Evolutionary conservation across 192 early-diverging fungal genomes (phyloP).

Genomic region (Dimargaris cristalligena): DNA sequence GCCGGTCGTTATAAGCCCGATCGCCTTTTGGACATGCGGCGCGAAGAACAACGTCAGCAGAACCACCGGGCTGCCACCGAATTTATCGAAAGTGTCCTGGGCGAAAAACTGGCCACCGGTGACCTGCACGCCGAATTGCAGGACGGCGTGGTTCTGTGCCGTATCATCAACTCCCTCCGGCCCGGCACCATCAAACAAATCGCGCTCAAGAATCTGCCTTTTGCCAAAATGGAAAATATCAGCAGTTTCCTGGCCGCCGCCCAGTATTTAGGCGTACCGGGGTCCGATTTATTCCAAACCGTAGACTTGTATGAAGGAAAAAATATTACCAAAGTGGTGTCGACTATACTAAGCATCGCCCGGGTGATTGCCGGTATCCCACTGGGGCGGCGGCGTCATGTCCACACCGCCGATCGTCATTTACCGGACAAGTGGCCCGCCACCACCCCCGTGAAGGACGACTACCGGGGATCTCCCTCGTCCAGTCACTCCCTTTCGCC

Average conservation of each 20-base stretch:
- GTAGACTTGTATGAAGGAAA: conserved; percentile 67
- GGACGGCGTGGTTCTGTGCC: conserved; percentile 65
- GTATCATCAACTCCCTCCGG: conserved; percentile 56
- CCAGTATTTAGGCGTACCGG: conserved; percentile 50
- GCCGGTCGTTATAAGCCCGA: conserved; percentile 28
- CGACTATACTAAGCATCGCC: conserved; percentile 54
- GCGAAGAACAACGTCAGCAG: conserved; percentile 38
- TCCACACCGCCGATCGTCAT: neutral
- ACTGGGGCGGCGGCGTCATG: conserved; percentile 12
- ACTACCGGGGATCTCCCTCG: neutral
- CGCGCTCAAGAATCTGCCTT: conserved; percentile 49
- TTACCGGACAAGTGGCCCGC: conserved; percentile 9
- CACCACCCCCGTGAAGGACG: neutral
- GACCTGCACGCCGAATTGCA: conserved; percentile 43
- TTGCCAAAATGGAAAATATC: conserved; percentile 76
- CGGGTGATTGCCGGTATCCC: conserved; percentile 32
- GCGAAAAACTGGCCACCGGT: conserved; percentile 30
- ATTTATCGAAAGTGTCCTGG: conserved; percentile 46
- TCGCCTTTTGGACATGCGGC: conserved; percentile 31
- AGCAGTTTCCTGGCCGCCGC: conserved; percentile 55
- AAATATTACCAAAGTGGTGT: conserved; percentile 56
- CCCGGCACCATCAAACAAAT: conserved; percentile 59
- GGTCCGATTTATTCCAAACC: conserved; percentile 61
- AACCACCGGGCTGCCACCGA: conserved; percentile 41
- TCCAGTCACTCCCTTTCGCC: too few relatives aligned